Conservation (phyloP, 257 asterid species). For the Solanum chmielewskii region DNA sequence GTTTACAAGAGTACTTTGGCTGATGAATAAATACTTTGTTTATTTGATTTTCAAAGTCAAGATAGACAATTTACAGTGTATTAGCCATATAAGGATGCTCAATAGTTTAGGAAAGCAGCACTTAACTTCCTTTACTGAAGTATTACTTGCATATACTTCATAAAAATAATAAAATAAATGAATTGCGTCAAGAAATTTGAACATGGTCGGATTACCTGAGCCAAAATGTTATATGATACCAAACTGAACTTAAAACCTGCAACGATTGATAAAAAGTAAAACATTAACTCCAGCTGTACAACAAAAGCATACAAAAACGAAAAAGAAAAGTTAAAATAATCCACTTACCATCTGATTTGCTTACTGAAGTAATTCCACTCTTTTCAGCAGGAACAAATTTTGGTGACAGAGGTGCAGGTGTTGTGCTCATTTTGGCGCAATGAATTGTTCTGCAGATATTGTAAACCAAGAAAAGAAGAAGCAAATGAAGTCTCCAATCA, state of each 20-base stretch:
- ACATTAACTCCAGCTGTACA: neutral
- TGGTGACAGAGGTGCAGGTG: conserved; percentile 41
- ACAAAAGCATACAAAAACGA: neutral
- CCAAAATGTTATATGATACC: conserved; percentile 80
- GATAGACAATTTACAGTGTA: neutral
- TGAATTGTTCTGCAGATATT: conserved; percentile 31
- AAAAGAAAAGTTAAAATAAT: neutral
- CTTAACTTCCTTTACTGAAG: neutral
- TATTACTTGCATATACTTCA: neutral
- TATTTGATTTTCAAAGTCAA: neutral
- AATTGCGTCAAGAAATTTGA: neutral
- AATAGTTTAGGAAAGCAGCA: neutral
- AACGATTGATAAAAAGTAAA: neutral
- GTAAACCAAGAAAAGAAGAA: neutral
- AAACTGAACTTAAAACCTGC: conserved; percentile 72
- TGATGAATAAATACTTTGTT: neutral
- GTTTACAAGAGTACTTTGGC: neutral
- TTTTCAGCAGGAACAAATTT: conserved; percentile 74
- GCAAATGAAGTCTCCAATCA: neutral
- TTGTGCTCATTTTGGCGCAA: conserved; percentile 46
- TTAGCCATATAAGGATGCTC: neutral
- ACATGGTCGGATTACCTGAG: conserved; percentile 52
- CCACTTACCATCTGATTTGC: conserved; percentile 45
- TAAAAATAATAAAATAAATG: neutral
- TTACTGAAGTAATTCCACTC: conserved; percentile 42